A percentile compares a stretch with the other conserved stretches of the same genome.
These are phyloP conservation scores for Naumovozyma castellii DNA, from an alignment of 805 yeast species.

Conservation along the genomic window DNA sequence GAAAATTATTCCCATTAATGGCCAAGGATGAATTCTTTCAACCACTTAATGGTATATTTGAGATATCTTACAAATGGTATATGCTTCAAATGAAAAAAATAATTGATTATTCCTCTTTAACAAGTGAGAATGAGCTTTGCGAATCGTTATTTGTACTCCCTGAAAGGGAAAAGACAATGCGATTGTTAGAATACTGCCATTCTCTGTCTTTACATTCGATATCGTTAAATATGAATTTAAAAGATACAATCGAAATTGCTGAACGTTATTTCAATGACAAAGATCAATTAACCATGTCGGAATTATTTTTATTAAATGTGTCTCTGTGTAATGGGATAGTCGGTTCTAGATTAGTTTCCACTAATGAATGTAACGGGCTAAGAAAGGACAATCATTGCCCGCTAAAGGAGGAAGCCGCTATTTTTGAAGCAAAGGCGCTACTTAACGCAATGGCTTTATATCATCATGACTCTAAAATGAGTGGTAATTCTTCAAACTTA, in stretches of 20 bases:
- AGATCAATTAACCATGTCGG: conserved; percentile 8
- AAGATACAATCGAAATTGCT: conserved; percentile 3
- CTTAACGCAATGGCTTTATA: conserved; percentile 39
- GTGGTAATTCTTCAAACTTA: conserved; percentile 40
- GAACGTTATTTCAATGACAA: conserved; percentile 5
- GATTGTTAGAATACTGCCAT: conserved; percentile 7
- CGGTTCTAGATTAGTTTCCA: conserved; percentile 4
- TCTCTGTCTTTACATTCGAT: conserved; percentile 2
- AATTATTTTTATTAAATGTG: conserved; percentile 11
- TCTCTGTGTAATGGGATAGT: conserved; percentile 8
- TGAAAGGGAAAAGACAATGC: conserved; percentile 2
- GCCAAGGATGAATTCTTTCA: conserved; percentile 2
- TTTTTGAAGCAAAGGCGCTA: conserved; percentile 20
- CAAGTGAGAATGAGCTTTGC: conserved; percentile 1
- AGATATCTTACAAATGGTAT: conserved; percentile 12
- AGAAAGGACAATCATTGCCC: conserved; percentile 9
- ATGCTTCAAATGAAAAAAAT: conserved; percentile 10
- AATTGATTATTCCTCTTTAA: conserved; percentile 6
- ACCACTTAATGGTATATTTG: conserved; percentile 7
- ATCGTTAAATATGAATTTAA: conserved; percentile 3
- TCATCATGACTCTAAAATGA: conserved; percentile 30
- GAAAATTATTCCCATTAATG: conserved; percentile 1
- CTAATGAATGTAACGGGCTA: conserved; percentile 3
- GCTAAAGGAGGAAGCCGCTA: conserved; percentile 7
- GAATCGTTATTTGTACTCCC: conserved; percentile 7